Base-by-base conservation (phyloP, 192 early-diverging fungal genomes). In the Podila epicladia region DNA sequence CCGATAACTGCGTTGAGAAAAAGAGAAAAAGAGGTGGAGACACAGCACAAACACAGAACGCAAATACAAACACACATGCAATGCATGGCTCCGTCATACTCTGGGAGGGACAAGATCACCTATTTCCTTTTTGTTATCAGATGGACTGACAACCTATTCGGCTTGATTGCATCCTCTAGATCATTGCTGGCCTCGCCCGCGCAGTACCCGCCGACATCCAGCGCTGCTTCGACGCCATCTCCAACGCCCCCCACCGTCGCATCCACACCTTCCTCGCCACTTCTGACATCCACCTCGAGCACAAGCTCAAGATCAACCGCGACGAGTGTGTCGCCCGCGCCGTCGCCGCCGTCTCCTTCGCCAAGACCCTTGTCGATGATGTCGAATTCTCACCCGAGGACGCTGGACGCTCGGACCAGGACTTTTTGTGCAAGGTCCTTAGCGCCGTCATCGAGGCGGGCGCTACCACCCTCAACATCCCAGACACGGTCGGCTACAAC, bases 401-500 rank as follows among this genome's bases (percentile, higher is more conserved):
- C 85, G 95, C 94, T 55, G 96, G 96, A 41, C 88, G 97, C 33
- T 92, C 90, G 62, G 97, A 99, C 75, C 89, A 82, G n/a, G 94
- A 91, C 29, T 99, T 99, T 73, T 78, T 99, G 79, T 94, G 93
- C 84, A 70, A 90, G 71, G 93, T 97, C 15, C 84, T 99, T 26
- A 89, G 85, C 5, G 89, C 89, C 45, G 95, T 97, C 38, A 94
- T 96, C 67, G 87, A 89, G 69, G 96, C 96, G 13, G 97, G 97
- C 45, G 97, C 96, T 17, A 95, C 94, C 2, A 99, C 97, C 8
- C 83, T 99, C 61, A 99, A 99, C 82, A 97, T 99, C 65, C 96
- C 97, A n/a, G 97, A 99, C 75, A 99, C 97, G 0, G 97, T 99
- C 29, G 97, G 97, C 0, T 98, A 98, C 87, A 97, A 94, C 76